phyloP scores from a whole-genome alignment of 2,329 filamentous ascomycete species.

The Fusarium nygamai region DNA sequence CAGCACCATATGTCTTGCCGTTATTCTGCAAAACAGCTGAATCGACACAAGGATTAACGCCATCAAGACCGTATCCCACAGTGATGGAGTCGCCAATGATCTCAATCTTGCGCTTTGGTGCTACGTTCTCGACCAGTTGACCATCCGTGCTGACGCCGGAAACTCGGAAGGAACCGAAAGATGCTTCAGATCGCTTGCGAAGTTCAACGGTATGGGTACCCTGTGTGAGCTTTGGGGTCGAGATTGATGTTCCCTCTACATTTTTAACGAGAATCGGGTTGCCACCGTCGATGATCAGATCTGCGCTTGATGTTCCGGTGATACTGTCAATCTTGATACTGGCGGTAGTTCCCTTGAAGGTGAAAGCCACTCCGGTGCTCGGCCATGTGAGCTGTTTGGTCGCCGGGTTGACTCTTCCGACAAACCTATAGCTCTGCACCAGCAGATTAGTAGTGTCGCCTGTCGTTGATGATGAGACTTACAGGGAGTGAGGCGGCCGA shows the following conservation, averaged over 20 bases:
- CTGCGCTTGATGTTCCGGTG: conserved; percentile 17
- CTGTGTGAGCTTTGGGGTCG: neutral
- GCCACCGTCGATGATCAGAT: conserved; percentile 25
- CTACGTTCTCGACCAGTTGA: conserved; percentile 32
- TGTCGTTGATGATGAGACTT: neutral
- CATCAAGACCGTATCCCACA: conserved; percentile 56
- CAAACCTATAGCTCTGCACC: conserved; percentile 33
- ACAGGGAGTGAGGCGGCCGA: conserved; percentile 10
- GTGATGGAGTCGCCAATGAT: conserved; percentile 57
- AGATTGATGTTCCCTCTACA: conserved; percentile 10
- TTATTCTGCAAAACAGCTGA: conserved; percentile 52
- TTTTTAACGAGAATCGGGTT: conserved; percentile 18
- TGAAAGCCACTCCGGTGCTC: conserved; percentile 53
- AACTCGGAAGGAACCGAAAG: conserved; percentile 15
- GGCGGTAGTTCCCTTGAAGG: conserved; percentile 53
- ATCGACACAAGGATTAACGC: conserved; percentile 52
- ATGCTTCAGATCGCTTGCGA: conserved; percentile 26
- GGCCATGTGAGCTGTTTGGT: conserved; percentile 57
- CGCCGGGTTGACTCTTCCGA: conserved; percentile 55
- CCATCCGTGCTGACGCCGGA: conserved; percentile 13
- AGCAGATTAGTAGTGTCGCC: neutral
- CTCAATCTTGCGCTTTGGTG: conserved; percentile 51
- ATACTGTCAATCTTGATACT: conserved; percentile 42
- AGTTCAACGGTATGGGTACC: conserved; percentile 30
- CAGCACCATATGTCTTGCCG: conserved; percentile 54